A percentile compares a stretch with the other conserved stretches of the same genome.
These are phyloP conservation scores for Torulaspora delbrueckii DNA, from an alignment of 805 yeast species.

Conservation along the genomic window DNA sequence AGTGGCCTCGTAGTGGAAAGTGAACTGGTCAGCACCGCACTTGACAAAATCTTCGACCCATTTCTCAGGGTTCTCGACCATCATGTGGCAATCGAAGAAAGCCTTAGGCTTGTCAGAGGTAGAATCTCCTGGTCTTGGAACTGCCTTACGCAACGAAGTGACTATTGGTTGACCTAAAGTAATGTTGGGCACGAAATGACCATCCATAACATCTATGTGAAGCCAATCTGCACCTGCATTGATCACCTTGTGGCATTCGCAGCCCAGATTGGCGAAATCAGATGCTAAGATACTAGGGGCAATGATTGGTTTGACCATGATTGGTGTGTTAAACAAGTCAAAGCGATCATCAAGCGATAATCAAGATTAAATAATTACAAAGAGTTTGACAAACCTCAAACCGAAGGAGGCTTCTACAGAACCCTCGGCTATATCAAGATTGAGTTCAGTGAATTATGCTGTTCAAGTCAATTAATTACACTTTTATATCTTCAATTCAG, in stretches of 20 bases:
- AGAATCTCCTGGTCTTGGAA: slow-evolving; percentile 58
- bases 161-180: slow-evolving; percentile 92
- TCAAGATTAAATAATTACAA: neutral
- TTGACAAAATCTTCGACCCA: slow-evolving; percentile 92
- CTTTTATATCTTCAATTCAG: too few relatives aligned
- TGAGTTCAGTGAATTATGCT: too few relatives aligned
- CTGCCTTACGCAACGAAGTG: slow-evolving; percentile 63
- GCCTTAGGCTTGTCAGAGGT: slow-evolving; percentile 38
- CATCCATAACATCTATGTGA: slow-evolving; percentile 98
- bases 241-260: slow-evolving; percentile 78
- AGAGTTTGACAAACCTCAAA: neutral
- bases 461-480: too few relatives aligned
- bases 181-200: slow-evolving; percentile 95
- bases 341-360: neutral
- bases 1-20: slow-evolving; percentile 94
- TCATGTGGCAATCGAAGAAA: slow-evolving; percentile 95
- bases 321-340: slow-evolving; percentile 3
- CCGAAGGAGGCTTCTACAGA: too few relatives aligned
- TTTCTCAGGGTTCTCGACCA: slow-evolving; percentile 87
- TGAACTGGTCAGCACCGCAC: slow-evolving; percentile 93
- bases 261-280: slow-evolving; percentile 84
- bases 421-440: too few relatives aligned
- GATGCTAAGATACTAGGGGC: slow-evolving; percentile 95
- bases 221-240: slow-evolving; percentile 90
- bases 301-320: slow-evolving; percentile 73